Conservation (phyloP, 1,284 basidiomycete species). For the Papiliotrema fonsecae region DNA sequence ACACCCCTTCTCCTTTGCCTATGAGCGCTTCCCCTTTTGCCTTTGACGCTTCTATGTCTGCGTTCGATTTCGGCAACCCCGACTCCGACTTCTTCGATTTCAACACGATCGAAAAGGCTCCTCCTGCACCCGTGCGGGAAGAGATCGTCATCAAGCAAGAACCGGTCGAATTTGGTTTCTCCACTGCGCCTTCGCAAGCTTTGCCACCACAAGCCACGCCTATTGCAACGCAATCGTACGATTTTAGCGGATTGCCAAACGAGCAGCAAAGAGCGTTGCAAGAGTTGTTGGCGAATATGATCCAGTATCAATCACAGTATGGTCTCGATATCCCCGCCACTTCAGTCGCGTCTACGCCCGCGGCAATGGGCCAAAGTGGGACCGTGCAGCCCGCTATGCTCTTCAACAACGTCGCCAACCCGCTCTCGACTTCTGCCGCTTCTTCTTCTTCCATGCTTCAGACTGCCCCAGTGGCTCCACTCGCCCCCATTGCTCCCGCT, state of each 20-base stretch:
- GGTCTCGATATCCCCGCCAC: slow-evolving; percentile 16
- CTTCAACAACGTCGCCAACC: neutral
- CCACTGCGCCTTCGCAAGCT: slow-evolving; percentile 3
- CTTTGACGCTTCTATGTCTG: slow-evolving; percentile 14
- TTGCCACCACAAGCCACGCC: neutral
- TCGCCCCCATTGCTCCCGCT: neutral
- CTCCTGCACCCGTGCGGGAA: neutral
- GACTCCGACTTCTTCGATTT: slow-evolving; percentile 24
- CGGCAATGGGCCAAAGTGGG: neutral
- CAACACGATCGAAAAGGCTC: slow-evolving; percentile 16
- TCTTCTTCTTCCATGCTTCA: slow-evolving; percentile 12
- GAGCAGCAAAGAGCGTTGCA: slow-evolving; percentile 40
- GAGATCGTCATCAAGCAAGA: slow-evolving; percentile 36
- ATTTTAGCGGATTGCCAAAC: slow-evolving; percentile 22
- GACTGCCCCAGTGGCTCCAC: neutral
- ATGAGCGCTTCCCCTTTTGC: slow-evolving; percentile 12
- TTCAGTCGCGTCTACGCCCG: neutral
- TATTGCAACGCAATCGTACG: slow-evolving; percentile 4
- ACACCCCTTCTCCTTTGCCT: slow-evolving; percentile 39
- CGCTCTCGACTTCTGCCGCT: neutral
- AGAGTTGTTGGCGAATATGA: slow-evolving; percentile 34
- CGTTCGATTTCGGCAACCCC: slow-evolving; percentile 8
- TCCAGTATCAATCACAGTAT: slow-evolving; percentile 33
- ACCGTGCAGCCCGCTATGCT: slow-evolving; percentile 2
- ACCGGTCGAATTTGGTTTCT: slow-evolving; percentile 25